Conservation (phyloP, 495 filamentous ascomycete species). For the Tuber aestivum region DNA sequence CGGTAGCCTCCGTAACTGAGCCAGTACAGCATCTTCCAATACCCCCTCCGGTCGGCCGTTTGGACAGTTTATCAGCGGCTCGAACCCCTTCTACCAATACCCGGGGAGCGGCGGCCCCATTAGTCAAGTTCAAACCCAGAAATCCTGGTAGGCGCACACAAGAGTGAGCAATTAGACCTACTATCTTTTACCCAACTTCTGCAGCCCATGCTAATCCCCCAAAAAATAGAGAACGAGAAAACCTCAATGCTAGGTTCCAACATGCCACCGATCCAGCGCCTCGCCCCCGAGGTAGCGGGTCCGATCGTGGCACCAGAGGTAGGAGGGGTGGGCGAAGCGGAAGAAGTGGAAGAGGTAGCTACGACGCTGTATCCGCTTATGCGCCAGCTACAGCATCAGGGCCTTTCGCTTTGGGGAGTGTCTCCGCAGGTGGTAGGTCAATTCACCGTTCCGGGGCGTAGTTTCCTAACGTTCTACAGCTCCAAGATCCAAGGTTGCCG, state of each 20-base stretch:
- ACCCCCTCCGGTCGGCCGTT: slow-evolving; percentile 36
- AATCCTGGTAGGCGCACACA: slow-evolving; percentile 26
- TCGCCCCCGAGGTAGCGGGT: slow-evolving; percentile 10
- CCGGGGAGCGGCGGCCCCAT: slow-evolving; percentile 13
- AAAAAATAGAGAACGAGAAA: slow-evolving; percentile 32
- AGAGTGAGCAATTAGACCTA: slow-evolving; percentile 23
- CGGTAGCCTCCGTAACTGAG: background rate
- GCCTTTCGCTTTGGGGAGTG: slow-evolving; percentile 36
- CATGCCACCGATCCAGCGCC: slow-evolving; percentile 5
- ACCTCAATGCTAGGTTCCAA: slow-evolving; percentile 36
- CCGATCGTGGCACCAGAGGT: slow-evolving; percentile 13
- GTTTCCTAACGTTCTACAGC: slow-evolving; percentile 8
- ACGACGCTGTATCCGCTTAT: slow-evolving; percentile 7
- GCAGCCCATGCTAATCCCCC: background rate
- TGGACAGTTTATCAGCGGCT: slow-evolving; percentile 29
- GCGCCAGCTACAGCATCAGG: slow-evolving; percentile 23
- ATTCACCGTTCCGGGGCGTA: background rate
- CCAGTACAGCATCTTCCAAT: slow-evolving; percentile 24
- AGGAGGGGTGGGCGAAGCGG: slow-evolving; percentile 29
- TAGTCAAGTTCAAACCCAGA: slow-evolving; percentile 39
- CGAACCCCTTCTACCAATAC: slow-evolving; percentile 10
- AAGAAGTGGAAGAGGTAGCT: slow-evolving; percentile 13
- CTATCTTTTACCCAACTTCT: background rate
- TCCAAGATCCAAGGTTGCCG: slow-evolving; percentile 25
- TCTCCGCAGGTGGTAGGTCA: slow-evolving; percentile 22